Evolutionary conservation across 768 basidiomycete species (phyloP), one percentile per base, ranked within the genome.

Genomic region (Pulveroboletus ravenelii): DNA sequence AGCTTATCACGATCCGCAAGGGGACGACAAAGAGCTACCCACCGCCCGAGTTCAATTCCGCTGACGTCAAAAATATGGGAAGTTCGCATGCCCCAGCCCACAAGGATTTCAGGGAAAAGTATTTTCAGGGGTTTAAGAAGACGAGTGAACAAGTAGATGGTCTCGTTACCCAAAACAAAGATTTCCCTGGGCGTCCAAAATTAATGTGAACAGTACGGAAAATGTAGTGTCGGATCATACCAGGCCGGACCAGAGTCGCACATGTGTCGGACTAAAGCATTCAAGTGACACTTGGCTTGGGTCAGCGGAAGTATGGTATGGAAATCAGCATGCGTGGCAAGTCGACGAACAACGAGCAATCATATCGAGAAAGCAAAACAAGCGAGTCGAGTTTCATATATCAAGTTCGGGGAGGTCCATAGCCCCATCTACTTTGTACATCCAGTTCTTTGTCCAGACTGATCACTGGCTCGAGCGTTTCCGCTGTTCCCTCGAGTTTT

Each of bases 1-100:
- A 95, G 93, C 75, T 99, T 15, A 89, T 98, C 47, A 98, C 95
- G 8, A 86, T 98, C 64, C 82, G 81, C 48, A 98, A 95, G 68
- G 73, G 65, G 3, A 76, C 78, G 7, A 50, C 68, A 10, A 55
- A 65, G 35, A 61, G 62, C 31, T 81, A 75, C 56, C 69, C 75
- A 1, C 76, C 77, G 0, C 87, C 87, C 4, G 69, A 71, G 3
- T 88, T 89, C 55, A 74, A 77, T 32, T 57, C 64, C 30, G 36
- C 38, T 12, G 55, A 43, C 13, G 51, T 61, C 23, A 53, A 55
- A 0, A 49, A 47, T 10, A 30, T 23, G 34, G 47, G n/a, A 43
- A 36, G n/a, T 1, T 60, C 58, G 15, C 84, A 79, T 60, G 63
- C 82, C 12, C 93, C 94, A 3, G 93, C 92, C 1, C 94, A 98